A percentile compares a stretch with the other conserved stretches of the same genome.
Evolutionary conservation across 805 yeast genomes (phyloP).

Genomic region (Kuraishia molischiana): DNA sequence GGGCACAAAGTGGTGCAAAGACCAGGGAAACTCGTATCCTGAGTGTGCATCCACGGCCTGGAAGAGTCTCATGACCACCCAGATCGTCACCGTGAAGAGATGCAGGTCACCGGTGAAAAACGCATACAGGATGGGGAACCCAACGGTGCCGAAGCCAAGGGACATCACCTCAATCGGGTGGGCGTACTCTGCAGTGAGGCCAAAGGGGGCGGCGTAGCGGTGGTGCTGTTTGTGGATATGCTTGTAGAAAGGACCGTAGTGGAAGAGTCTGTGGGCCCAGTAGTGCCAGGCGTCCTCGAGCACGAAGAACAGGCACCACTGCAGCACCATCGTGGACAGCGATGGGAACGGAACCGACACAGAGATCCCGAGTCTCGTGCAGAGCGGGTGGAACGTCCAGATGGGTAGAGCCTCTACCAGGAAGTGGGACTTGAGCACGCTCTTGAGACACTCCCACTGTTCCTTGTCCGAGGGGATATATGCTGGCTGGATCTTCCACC

Average conservation of each 20-base stretch:
- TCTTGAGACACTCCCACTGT: conserved; percentile 53
- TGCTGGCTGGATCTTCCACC: conserved; percentile 44
- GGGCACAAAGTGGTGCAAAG: conserved; percentile 44
- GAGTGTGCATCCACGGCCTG: conserved; percentile 57
- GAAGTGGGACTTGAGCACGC: conserved; percentile 47
- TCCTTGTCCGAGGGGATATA: conserved; percentile 43
- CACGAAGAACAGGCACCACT: conserved; percentile 39
- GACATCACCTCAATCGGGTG: conserved; percentile 51
- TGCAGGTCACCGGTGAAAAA: conserved; percentile 36
- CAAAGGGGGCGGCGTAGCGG: conserved; percentile 54
- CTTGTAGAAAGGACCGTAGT: conserved; percentile 45
- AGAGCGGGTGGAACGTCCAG: conserved; percentile 53
- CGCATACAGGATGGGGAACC: conserved; percentile 48
- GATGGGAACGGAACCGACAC: conserved; percentile 46
- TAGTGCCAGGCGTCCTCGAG: conserved; percentile 54
- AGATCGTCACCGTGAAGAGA: conserved; percentile 40
- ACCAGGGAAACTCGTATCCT: conserved; percentile 56
- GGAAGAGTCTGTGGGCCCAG: conserved; percentile 49
- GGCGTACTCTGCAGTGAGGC: conserved; percentile 52
- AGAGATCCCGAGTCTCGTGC: conserved; percentile 36
- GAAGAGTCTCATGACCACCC: conserved; percentile 43
- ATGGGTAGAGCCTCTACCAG: conserved; percentile 52
- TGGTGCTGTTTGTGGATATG: conserved; percentile 54
- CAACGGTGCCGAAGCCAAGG: conserved; percentile 51
- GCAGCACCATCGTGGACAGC: conserved; percentile 27